phyloP scores from a whole-genome alignment of 2,329 filamentous ascomycete species.

The Colletotrichum cereale region DNA sequence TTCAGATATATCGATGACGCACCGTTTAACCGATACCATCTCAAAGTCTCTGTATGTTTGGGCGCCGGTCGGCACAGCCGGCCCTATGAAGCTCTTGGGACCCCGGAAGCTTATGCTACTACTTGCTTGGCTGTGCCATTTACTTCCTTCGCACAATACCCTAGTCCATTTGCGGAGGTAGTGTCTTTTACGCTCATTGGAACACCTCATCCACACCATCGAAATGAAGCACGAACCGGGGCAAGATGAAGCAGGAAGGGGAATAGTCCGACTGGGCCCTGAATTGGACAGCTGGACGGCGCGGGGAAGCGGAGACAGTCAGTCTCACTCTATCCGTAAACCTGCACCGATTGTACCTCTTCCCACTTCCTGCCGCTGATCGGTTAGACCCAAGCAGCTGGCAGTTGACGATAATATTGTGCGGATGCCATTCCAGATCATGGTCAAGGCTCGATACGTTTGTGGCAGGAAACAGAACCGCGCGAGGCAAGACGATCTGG shows the following conservation, averaged over 20 bases:
- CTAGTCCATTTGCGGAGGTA: conserved; percentile 23
- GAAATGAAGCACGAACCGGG: not conserved
- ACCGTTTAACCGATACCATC: conserved; percentile 18
- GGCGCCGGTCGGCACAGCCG: conserved; percentile 23
- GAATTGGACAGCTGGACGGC: conserved; percentile 10
- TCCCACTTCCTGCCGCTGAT: not conserved
- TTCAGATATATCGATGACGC: conserved; percentile 34
- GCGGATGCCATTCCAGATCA: not conserved
- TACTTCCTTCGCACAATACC: not conserved
- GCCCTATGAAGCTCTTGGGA: conserved; percentile 20
- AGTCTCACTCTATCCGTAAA: not conserved
- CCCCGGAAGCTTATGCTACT: conserved; percentile 19
- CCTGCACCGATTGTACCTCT: not conserved
- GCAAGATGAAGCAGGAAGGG: conserved; percentile 16
- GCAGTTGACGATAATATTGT: not conserved
- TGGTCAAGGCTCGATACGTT: not conserved
- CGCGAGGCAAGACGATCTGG: not conserved
- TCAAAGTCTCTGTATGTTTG: not conserved
- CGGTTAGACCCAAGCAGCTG: not conserved
- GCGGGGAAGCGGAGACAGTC: conserved; percentile 21
- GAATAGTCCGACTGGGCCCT: conserved; percentile 31
- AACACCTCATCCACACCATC: not conserved
- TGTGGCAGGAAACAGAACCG: not conserved
- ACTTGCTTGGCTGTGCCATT: conserved; percentile 22
- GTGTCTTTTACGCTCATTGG: conserved; percentile 3